Conservation (phyloP, 2,329 filamentous ascomycete species). For the Fonsecaea monophora region DNA sequence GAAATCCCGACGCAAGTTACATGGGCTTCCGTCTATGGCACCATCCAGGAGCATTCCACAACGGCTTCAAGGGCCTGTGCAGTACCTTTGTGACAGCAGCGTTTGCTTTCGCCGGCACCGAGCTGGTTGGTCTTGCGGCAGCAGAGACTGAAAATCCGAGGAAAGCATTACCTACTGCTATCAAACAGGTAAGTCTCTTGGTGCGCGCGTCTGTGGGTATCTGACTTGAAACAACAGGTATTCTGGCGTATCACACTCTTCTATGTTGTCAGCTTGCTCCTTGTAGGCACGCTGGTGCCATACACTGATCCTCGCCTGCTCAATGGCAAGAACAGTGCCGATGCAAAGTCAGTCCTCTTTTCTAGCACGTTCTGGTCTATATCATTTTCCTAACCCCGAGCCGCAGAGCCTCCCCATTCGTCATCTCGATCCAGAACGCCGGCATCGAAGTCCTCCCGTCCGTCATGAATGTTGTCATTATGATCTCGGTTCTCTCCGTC, state of each 20-base stretch:
- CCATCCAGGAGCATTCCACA: conserved; percentile 55
- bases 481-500: conserved; percentile 66
- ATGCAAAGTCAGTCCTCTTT: conserved; percentile 45
- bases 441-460: conserved; percentile 66
- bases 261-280: conserved; percentile 55
- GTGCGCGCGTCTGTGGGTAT: not conserved
- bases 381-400: not conserved
- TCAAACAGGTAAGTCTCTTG: conserved; percentile 51
- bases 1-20: conserved; percentile 74
- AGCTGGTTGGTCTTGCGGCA: conserved; percentile 61
- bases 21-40: conserved; percentile 80
- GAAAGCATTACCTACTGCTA: conserved; percentile 56
- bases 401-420: conserved; percentile 64
- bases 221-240: conserved; percentile 24
- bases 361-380: not conserved
- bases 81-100: conserved; percentile 63
- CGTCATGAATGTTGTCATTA: conserved; percentile 72
- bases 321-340: conserved; percentile 46
- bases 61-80: conserved; percentile 61
- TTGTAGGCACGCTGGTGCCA: conserved; percentile 56
- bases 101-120: conserved; percentile 64
- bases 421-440: conserved; percentile 68
- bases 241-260: conserved; percentile 61
- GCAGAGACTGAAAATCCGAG: conserved; percentile 61
- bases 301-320: conserved; percentile 51